Evolutionary conservation across 2,329 filamentous ascomycete species (phyloP).

Genomic region (Fusarium pseudonygamai): DNA sequence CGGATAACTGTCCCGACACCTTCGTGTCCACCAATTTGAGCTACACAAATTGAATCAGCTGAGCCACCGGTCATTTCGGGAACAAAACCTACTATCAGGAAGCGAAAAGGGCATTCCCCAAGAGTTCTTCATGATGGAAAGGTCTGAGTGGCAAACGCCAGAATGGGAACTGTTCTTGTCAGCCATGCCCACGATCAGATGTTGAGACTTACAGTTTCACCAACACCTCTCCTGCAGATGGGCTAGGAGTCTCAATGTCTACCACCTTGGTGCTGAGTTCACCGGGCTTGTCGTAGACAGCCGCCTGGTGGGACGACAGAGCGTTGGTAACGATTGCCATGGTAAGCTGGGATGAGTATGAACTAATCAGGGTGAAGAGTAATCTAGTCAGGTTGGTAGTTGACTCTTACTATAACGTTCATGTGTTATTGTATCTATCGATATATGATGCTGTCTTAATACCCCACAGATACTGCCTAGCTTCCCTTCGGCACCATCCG

Average conservation of each 20-base stretch:
- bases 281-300: background rate
- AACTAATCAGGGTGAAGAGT: no score
- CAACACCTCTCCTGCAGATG: background rate
- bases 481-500: background rate
- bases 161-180: background rate
- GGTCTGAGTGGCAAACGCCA: background rate
- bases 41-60: fast-evolving
- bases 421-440: background rate
- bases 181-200: fast-evolving
- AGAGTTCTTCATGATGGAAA: background rate
- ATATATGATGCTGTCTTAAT: background rate
- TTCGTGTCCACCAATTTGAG: background rate
- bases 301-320: background rate
- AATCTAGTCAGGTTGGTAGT: no score
- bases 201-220: background rate
- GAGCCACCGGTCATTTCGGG: fast-evolving
- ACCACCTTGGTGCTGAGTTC: background rate
- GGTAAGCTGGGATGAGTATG: background rate
- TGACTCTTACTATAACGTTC: no score
- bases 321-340: background rate
- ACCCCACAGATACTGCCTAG: background rate
- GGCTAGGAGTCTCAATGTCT: background rate
- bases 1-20: background rate
- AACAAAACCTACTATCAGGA: background rate
- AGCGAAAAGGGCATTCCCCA: background rate